Base-by-base conservation (phyloP, 2,329 filamentous ascomycete species). In the Tolypocladium cylindrosporum region DNA sequence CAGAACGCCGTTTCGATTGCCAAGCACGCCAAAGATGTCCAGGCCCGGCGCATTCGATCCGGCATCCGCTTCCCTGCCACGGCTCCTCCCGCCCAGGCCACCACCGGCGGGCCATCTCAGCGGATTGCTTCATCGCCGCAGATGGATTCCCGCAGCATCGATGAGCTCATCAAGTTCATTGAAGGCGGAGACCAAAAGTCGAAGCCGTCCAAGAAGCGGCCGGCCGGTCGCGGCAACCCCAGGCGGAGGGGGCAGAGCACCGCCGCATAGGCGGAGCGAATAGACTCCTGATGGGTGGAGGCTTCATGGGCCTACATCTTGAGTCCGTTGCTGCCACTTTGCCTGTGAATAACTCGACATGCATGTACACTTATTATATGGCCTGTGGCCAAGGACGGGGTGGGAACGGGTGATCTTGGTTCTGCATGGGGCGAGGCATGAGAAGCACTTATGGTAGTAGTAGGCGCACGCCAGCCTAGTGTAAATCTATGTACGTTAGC, bases 1-100 rank as follows among this genome's bases (percentile, higher is more conserved):
- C 90, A 95, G 73, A 97, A 95, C 67, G 94, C 94, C 51, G 94
- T 99, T 45, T 89, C 86, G 40, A 91, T 97, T 64, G 93, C 92
- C 55, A 97, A 95, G 78, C 91, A 96, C 68, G 89, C 90, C 60
- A 96, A 96, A 76, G 89, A 94, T 62, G 80, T 90, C 42, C 87
- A 94, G 73, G 85, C 86, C 54, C 85, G 88, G 58, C 83, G 89
- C 60, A 79, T 92, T 50, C 85, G 87, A 60, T 81, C 88, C 10
- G 83, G 81, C 53, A 87, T 92, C 63, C 81, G 84, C 57, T 84
- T 93, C 67, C 85, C 83, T 27, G 64, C 68, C 5, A 66, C 66
- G 16, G 60, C 68, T 14, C 61, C 69, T 2, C 65, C 67, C 31
- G 62, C 63, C 14, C 63, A 64, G 56, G 54, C 67, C 56, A 60